phyloP scores from a whole-genome alignment of 2,329 filamentous ascomycete genomes.

The Talaromyces sp. region DNA sequence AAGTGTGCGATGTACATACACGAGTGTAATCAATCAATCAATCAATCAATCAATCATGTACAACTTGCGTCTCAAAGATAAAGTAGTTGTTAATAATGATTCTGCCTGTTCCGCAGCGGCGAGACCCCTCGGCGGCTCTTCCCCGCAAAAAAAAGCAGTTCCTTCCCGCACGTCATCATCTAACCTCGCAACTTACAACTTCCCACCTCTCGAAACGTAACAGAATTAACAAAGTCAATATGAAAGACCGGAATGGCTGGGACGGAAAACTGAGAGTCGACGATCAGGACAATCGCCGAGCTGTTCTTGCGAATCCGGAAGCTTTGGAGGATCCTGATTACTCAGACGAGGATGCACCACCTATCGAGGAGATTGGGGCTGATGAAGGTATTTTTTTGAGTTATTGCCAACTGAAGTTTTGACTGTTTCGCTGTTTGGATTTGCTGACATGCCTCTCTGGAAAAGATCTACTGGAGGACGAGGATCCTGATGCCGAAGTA shows the following conservation, averaged over 20 bases:
- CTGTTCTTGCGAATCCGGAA: conserved; percentile 71
- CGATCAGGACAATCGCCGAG: conserved; percentile 47
- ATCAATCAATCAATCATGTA: not conserved
- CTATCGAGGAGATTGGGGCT: conserved; percentile 70
- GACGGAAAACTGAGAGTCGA: conserved; percentile 51
- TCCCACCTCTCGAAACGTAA: not conserved
- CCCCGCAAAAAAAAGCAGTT: conserved; percentile 4
- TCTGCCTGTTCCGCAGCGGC: not conserved
- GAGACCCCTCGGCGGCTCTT: not conserved
- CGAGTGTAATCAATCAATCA: conserved; percentile 12
- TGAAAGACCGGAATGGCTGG: conserved; percentile 45
- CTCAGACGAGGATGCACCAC: conserved; percentile 66
- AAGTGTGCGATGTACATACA: conserved; percentile 19
- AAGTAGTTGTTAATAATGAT: not conserved
- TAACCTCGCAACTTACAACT: not conserved
- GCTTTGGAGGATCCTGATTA: conserved; percentile 81
- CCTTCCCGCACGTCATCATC: not conserved
- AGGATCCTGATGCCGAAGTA: conserved; percentile 54
- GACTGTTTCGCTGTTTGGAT: too few species aligned
- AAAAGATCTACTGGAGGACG: conserved; percentile 58
- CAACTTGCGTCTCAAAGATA: not conserved
- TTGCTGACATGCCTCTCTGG: not conserved
- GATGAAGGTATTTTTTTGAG: conserved; percentile 63
- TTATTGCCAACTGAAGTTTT: not conserved
- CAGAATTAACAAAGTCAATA: not conserved